Base-by-base conservation (phyloP, 108 stramenopile genomes). In the Phaeodactylum tricornutum region DNA sequence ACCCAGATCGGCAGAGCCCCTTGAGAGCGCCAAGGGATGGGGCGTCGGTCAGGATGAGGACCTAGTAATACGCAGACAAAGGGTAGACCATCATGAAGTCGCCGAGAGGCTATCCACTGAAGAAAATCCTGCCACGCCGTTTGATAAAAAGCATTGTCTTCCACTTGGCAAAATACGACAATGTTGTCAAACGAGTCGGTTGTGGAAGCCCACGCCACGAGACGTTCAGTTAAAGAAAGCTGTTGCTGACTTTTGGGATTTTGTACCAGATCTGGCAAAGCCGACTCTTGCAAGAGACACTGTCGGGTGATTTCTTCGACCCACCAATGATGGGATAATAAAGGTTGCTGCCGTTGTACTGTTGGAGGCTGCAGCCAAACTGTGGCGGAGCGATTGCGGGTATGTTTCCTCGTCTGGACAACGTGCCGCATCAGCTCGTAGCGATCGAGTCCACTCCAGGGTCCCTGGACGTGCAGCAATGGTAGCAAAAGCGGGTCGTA, bases 321-420 rank as follows among this genome's bases (percentile, higher is more conserved):
- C 44, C 2, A 26, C 33, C 33, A 14, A 34, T 14, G 14, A 34
- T 34, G 33, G 33, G 14, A 34, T 34, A 34, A 9, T 14, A 21
- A 3, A 4, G 28, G 4, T 26, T 4, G 15, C 4, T 20, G 28
- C 44, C 5, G 44, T 21, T 15, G 19, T n/a, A 22, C 21, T 26
- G 4, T n/a, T n/a, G n/a, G n/a, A n/a, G 44, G 28, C 19, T 21
- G 44, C 4, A 45, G 44, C 44, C 44, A 45, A 3, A 45, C 44
- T n/a, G 25, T 26, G 21, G 25, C n/a, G 19, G 19, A 26, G 2
- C 4, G 15, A 4, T n/a, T 23, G 2, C 21, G 25, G n/a, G 5
- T 22, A 3, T 4, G 4, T 26, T 45, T 45, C 24, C 3, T 26
- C 24, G 44, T 8, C 3, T 45, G 44, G 2, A 45, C 44, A 22